Percentiles rank a stretch among this genome's conserved stretches.
Conservation (phyloP, 1,284 basidiomycete genomes). For the Rhizopogon parksii region DNA sequence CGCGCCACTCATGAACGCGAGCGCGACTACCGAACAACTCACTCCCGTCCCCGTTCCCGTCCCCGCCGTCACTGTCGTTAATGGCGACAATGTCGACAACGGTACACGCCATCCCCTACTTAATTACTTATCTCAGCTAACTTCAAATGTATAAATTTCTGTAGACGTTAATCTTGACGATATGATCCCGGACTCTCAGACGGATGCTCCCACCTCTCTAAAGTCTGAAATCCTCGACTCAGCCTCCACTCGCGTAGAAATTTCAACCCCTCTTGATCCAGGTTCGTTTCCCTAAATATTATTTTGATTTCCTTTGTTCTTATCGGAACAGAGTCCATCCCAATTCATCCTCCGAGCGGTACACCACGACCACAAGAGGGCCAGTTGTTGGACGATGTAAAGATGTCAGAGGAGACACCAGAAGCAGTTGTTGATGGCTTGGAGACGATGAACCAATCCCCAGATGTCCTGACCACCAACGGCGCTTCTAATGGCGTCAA, state of each 20-base stretch:
- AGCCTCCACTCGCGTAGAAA: conserved; percentile 39
- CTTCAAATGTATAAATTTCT: conserved; percentile 27
- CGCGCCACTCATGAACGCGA: conserved; percentile 49
- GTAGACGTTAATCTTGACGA: conserved; percentile 1
- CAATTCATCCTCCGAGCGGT: conserved; percentile 37
- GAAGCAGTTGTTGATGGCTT: conserved; percentile 17
- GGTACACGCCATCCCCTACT: conserved; percentile 30
- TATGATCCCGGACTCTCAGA: conserved; percentile 24
- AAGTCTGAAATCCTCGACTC: conserved; percentile 32
- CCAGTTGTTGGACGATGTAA: conserved; percentile 46
- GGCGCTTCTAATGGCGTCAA: conserved; percentile 19
- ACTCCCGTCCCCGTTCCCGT: conserved; percentile 22
- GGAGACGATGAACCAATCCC: conserved; percentile 14
- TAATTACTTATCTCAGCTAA: conserved; percentile 38
- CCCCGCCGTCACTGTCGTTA: conserved; percentile 32
- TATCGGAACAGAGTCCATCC: conserved; percentile 37
- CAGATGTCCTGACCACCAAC: conserved; percentile 6
- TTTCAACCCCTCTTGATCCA: conserved; percentile 40
- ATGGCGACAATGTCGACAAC: conserved; percentile 19
- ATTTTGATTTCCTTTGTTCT: conserved; percentile 17
- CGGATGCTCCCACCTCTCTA: conserved; percentile 35
- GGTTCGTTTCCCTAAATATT: conserved; percentile 33
- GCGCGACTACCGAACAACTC: conserved; percentile 27
- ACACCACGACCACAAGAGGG: conserved; percentile 44
- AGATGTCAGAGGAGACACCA: conserved; percentile 36